Evolutionary conservation across 768 basidiomycete genomes (phyloP).

Genomic region (Boletus rubescentipes): DNA sequence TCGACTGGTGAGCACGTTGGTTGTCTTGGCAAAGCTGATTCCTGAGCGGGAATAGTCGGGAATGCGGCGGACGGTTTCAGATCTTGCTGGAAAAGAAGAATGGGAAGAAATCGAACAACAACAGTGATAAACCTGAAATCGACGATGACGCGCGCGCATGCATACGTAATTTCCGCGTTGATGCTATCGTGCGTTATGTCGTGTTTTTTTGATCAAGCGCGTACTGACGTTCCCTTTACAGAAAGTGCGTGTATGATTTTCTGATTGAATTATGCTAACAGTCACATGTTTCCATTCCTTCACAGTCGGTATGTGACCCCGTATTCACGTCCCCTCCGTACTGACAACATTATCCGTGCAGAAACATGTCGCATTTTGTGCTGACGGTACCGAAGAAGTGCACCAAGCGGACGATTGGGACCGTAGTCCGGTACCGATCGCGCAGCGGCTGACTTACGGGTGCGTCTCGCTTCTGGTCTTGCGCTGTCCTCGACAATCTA

Average conservation of each 20-base stretch:
- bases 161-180: constrained; percentile 26
- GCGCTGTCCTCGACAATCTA: background rate
- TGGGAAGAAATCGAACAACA: constrained; percentile 3
- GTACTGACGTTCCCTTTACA: constrained; percentile 4
- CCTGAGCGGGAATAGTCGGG: background rate
- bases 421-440: constrained; percentile 66
- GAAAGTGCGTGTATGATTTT: constrained; percentile 16
- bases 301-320: constrained; percentile 12
- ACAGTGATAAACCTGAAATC: background rate
- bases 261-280: background rate
- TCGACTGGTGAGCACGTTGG: constrained; percentile 21
- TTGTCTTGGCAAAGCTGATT: background rate
- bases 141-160: constrained; percentile 23
- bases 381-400: constrained; percentile 54
- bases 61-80: constrained; percentile 25
- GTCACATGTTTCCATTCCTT: background rate
- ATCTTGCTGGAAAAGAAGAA: constrained; percentile 22
- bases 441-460: constrained; percentile 63
- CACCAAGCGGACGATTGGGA: constrained; percentile 78
- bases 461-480: constrained; percentile 39
- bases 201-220: background rate
- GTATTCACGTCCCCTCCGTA: background rate
- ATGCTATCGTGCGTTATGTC: constrained; percentile 17
- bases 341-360: constrained; percentile 7
- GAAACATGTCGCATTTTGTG: constrained; percentile 66